Evolutionary conservation across 179 eudicot species (phyloP), one percentile per base, ranked within the genome.

Genomic region (Silene coronaria): DNA sequence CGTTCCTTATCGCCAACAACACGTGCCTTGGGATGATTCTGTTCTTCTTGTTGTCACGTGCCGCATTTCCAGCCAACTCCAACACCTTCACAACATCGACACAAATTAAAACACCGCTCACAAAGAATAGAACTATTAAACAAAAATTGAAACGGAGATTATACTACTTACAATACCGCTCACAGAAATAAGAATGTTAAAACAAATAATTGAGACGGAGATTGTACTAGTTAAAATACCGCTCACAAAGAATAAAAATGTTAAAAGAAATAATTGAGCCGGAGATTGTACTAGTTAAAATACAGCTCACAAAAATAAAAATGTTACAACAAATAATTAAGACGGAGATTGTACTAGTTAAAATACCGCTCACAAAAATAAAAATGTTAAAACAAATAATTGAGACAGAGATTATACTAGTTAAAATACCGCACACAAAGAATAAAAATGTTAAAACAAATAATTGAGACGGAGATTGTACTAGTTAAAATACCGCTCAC

Each of bases 21-120:
- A 78, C 67, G 22, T 78, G 81, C 77, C 81, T 78, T 5, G 77
- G 81, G 42, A 78, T 78, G 19, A 78, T 78, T 30, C 81, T 78
- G 77, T 66, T 78, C 81, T 78, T 78, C 68, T 78, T 78, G 81
- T 78, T 78, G 66, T 78, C 81, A 70, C 81, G 74, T 0, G 81
- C 81, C 17, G 77, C 81, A 9, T 78, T 78, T 27, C 81, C 81
- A 53, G 81, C 81, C 81, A 78, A 51, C 58, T 78, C 81, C 60
- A 78, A 6, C 0, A 78, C 81, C 81, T 78, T 22, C 34, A 77
- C n/a, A 60, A 34, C 24, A 34, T 17, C 4, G 11, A 6, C 12
- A 5, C 16, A 64, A 0, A 24, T 63, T 63, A 1, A 26, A 12
- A 60, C 9, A 12, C 3, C 30, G 13, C 28, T 12, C 21, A 14